Conservation (phyloP, 352 stramenopile genomes). For the Phytophthora lateralis region DNA sequence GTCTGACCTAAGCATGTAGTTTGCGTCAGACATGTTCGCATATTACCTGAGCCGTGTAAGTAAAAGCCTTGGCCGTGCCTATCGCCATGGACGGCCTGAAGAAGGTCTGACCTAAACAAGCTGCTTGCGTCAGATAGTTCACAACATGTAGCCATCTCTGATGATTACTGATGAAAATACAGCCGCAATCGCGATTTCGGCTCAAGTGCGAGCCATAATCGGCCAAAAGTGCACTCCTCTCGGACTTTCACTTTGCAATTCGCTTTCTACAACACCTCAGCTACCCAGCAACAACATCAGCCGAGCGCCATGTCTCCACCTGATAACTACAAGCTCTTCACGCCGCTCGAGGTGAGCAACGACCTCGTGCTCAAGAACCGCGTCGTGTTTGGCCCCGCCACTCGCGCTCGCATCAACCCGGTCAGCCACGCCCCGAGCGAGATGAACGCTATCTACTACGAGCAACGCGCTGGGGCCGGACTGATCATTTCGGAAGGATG, state of each 20-base stretch:
- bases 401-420: conserved; percentile 31
- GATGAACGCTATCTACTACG: conserved; percentile 47
- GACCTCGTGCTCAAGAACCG: conserved; percentile 49
- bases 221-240: not conserved
- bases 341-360: conserved; percentile 28
- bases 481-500: conserved; percentile 58
- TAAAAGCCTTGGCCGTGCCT: not conserved
- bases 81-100: too few species aligned
- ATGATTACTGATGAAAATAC: not conserved
- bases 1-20: conserved; percentile 9
- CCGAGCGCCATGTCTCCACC: conserved; percentile 19
- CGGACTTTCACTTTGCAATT: conserved; percentile 18
- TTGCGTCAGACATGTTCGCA: conserved; percentile 7
- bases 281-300: not conserved
- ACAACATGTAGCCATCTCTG: not conserved
- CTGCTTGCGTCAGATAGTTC: conserved; percentile 18
- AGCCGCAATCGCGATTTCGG: conserved; percentile 9
- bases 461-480: conserved; percentile 36
- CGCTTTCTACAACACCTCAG: conserved; percentile 6
- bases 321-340: conserved; percentile 45
- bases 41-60: not conserved
- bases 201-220: conserved; percentile 6
- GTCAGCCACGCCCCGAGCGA: conserved; percentile 27
- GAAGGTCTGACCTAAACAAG: conserved; percentile 23
- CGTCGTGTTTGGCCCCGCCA: conserved; percentile 51